Base-by-base conservation (phyloP, 768 basidiomycete genomes). In the Lactarius psammicola region DNA sequence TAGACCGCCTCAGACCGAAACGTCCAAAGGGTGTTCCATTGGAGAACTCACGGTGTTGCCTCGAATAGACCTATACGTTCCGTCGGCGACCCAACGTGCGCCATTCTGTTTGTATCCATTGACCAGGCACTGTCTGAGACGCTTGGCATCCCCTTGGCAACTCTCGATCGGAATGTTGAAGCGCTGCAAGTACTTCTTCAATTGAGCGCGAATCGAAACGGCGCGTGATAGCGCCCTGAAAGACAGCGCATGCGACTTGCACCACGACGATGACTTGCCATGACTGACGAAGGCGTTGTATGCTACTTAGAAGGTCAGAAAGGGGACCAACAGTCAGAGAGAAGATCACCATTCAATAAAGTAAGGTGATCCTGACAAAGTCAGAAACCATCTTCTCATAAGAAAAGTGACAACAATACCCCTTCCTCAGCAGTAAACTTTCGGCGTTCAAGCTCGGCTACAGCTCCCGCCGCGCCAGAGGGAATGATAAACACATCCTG, bases 361-460 rank as follows among this genome's bases (percentile, higher is more conserved):
- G 97, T 98, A 26, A 98, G 79, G 74, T 99, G 97, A 73, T 99
- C 97, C 94, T 96, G 70, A 40, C 57, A 59, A 53, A 28, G 60
- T 56, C 36, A 62, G 40, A 34, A 51, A n/a, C 11, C 38, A 51
- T 28, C 57, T 53, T 58, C 13, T n/a, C 20, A 56, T 23, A 51
- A 33, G 7, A 8, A 46, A 17, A 34, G 9, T 23, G 23, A 62
- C n/a, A 49, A 30, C 9, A 78, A 72, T 66, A 94, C 94, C 72
- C 97, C 97, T 84, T 99, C 97, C 76, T 98, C 95, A 0, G 95
- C 94, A 0, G 94, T 98, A 72, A 98, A 98, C 74, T 98, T 98
- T 64, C 97, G 80, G 59, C 94, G 82, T 75, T 98, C 95, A 17
- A 98, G 79, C 75, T 98, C 96, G 4, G 91, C 94, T 36, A 94